A percentile compares a stretch with the other conserved stretches of the same genome.
Conservation (phyloP, 1,284 basidiomycete species). For the Thelephora terrestris region DNA sequence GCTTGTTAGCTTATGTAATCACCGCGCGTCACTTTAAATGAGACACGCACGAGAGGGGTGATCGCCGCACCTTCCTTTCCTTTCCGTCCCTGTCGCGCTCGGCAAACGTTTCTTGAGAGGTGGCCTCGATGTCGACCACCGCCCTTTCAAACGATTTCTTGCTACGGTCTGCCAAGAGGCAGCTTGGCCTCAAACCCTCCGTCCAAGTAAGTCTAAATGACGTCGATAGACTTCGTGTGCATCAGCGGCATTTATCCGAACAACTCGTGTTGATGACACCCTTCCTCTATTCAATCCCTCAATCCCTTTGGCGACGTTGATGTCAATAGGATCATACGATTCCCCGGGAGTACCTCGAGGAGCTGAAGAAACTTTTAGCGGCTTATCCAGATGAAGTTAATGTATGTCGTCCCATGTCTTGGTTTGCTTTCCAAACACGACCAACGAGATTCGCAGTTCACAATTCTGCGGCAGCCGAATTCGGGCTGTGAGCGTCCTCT, state of each 20-base stretch:
- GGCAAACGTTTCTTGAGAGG: no score
- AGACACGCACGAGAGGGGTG: no score
- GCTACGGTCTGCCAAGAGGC: slow-evolving; percentile 13
- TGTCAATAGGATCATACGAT: slow-evolving; percentile 8
- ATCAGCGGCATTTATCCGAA: slow-evolving; percentile 1
- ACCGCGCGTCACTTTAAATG: no score
- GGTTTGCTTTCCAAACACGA: background rate
- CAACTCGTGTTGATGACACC: background rate
- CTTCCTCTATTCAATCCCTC: background rate
- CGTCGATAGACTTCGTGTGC: background rate
- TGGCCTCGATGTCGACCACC: slow-evolving; percentile 6
- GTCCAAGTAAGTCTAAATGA: slow-evolving; percentile 12
- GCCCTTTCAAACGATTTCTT: slow-evolving; percentile 2
- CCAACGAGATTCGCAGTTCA: slow-evolving; percentile 23
- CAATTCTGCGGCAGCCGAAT: slow-evolving; percentile 26
- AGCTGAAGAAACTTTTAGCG: slow-evolving; percentile 26
- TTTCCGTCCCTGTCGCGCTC: background rate
- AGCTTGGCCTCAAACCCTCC: slow-evolving; percentile 9
- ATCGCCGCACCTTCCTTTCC: slow-evolving; percentile 1
- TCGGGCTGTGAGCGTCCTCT: slow-evolving; percentile 29
- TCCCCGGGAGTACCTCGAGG: slow-evolving; percentile 26
- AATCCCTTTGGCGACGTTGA: slow-evolving; percentile 2
- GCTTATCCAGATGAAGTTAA: slow-evolving; percentile 29
- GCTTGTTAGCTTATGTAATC: no score
- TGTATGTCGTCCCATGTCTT: slow-evolving; percentile 18